Percentiles rank a stretch among this genome's conserved stretches.
These are phyloP conservation scores for Trichophyton mentagrophytes DNA, from an alignment of 2,329 filamentous ascomycete species.

Conservation along the genomic window DNA sequence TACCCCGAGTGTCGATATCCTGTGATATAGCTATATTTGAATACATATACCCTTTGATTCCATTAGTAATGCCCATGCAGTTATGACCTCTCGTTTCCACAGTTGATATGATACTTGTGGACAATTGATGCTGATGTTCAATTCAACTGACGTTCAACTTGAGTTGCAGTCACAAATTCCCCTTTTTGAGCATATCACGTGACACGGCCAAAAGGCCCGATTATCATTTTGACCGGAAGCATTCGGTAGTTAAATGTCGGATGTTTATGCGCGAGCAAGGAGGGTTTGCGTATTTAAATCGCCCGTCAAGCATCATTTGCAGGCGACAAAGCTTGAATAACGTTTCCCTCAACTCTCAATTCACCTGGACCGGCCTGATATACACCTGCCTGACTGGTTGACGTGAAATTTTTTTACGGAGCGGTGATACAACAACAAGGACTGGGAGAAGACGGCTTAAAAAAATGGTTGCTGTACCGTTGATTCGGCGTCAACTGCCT, in stretches of 20 bases:
- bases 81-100: too few relatives aligned
- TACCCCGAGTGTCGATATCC: background rate
- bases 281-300: background rate
- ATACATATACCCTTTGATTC: background rate
- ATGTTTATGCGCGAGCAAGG: background rate
- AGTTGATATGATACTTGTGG: background rate
- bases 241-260: background rate
- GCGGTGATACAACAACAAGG: background rate
- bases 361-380: background rate
- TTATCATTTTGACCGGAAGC: background rate
- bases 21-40: background rate
- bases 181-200: background rate
- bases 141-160: background rate
- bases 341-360: background rate
- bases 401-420: background rate
- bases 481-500: background rate
- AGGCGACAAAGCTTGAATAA: background rate
- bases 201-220: background rate
- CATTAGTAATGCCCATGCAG: background rate
- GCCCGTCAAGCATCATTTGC: background rate
- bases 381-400: background rate
- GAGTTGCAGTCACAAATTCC: background rate
- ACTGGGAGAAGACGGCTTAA: background rate
- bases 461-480: background rate
- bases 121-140: background rate